Evolutionary conservation across 805 yeast species (phyloP).

Genomic region (Starmerella stigmatis): DNA sequence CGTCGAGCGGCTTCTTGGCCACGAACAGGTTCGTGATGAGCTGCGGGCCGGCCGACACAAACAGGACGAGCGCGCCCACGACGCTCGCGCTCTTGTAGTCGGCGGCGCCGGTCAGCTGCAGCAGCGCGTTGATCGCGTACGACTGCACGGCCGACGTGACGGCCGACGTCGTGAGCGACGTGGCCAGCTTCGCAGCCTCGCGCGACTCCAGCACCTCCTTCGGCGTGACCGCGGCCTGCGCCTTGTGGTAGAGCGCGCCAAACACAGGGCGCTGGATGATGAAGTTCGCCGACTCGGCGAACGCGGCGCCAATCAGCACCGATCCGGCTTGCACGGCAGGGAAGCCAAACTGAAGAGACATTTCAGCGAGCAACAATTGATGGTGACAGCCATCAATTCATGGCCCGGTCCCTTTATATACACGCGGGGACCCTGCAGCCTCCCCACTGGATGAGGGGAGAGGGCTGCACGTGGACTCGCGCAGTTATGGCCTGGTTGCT

Average conservation of each 20-base stretch:
- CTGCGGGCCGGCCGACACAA: slow-evolving; percentile 32
- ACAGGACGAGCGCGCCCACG: slow-evolving; percentile 33
- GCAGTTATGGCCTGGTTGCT: slow-evolving; percentile 1
- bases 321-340: slow-evolving; percentile 27
- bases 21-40: slow-evolving; percentile 29
- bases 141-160: slow-evolving; percentile 33
- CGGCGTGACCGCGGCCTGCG: slow-evolving; percentile 28
- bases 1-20: slow-evolving; percentile 32
- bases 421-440: slow-evolving; percentile 1
- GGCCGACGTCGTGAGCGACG: slow-evolving; percentile 30
- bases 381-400: neutral
- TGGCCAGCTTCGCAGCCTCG: slow-evolving; percentile 33
- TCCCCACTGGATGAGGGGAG: no score
- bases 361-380: slow-evolving; percentile 8
- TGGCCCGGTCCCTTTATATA: neutral
- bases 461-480: slow-evolving; percentile 2
- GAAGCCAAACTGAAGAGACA: slow-evolving; percentile 20
- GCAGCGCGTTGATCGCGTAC: slow-evolving; percentile 34
- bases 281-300: slow-evolving; percentile 31
- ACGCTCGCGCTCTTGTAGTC: slow-evolving; percentile 34
- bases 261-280: slow-evolving; percentile 33
- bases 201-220: slow-evolving; percentile 31
- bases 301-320: slow-evolving; percentile 34
- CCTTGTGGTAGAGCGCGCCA: slow-evolving; percentile 33
- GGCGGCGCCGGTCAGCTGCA: slow-evolving; percentile 33